Evolutionary conservation across 495 filamentous ascomycete species (phyloP).

Genomic region (Cairneyella variabilis): DNA sequence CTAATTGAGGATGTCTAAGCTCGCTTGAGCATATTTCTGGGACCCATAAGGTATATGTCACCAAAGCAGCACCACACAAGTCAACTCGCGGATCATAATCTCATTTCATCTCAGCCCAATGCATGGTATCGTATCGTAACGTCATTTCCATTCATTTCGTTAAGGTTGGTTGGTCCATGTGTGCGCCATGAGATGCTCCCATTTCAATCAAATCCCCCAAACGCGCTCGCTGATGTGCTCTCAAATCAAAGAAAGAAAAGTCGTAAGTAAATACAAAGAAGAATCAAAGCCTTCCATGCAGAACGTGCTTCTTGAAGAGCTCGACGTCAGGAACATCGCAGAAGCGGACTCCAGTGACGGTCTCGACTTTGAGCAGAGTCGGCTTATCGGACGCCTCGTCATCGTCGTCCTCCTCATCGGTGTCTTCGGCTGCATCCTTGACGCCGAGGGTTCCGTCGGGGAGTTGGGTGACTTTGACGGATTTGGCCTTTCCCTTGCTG

Average conservation of each 20-base stretch:
- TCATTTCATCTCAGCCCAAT: too few species aligned
- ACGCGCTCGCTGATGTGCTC: neutral
- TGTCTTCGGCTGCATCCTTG: slow-evolving; percentile 2
- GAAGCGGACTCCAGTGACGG: slow-evolving; percentile 37
- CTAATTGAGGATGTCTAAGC: too few species aligned
- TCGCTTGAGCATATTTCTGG: too few species aligned
- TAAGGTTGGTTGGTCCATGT: too few species aligned
- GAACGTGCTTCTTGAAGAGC: slow-evolving; percentile 49
- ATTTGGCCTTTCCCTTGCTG: slow-evolving; percentile 10
- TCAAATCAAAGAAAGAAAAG: neutral
- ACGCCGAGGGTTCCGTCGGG: neutral
- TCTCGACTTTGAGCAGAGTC: slow-evolving; percentile 28
- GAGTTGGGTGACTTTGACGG: slow-evolving; percentile 20
- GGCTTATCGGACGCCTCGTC: too few species aligned
- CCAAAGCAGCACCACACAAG: too few species aligned
- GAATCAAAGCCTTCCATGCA: slow-evolving; percentile 27
- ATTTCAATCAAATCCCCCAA: neutral
- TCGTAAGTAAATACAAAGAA: neutral
- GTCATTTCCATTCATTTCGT: too few species aligned
- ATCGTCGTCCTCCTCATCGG: slow-evolving; percentile 32
- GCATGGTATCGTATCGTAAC: too few species aligned
- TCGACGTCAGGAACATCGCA: slow-evolving; percentile 43
- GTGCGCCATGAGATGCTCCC: neutral
- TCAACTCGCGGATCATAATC: too few species aligned
- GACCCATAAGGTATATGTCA: too few species aligned